phyloP scores from a whole-genome alignment of 2,329 filamentous ascomycete genomes.

The Pseudogymnoascus sp. region DNA sequence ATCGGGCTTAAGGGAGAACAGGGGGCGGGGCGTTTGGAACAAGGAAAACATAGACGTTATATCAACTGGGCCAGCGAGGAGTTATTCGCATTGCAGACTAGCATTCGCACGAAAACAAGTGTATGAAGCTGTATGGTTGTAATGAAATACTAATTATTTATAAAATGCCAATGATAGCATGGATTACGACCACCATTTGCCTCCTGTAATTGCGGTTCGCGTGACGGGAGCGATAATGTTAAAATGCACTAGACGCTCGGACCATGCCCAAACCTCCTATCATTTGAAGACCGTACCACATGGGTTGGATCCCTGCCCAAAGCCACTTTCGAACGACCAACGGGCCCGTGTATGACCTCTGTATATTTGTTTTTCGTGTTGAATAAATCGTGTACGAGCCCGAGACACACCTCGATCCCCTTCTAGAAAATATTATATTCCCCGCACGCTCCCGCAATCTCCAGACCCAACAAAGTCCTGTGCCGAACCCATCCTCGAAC shows the following conservation, averaged over 20 bases:
- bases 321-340: conserved; percentile 2
- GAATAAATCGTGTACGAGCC: not conserved
- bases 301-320: conserved; percentile 5
- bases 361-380: not conserved
- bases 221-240: not conserved
- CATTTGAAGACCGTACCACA: not conserved
- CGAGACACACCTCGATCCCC: not conserved
- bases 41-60: not conserved
- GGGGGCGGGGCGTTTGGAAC: not conserved
- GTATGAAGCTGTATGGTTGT: conserved; percentile 3
- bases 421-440: not conserved
- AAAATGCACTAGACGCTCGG: not conserved
- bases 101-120: not conserved
- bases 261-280: conserved; percentile 5
- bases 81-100: not conserved
- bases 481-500: not conserved
- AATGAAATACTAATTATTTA: conserved; percentile 1
- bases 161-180: not conserved
- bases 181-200: not conserved
- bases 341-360: conserved; percentile 8
- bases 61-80: not conserved
- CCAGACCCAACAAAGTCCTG: not conserved
- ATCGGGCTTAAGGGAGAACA: not conserved
- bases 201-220: not conserved
- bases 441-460: not conserved